Evolutionary conservation across 768 basidiomycete species (phyloP), one percentile per base, ranked within the genome.

Genomic region (Hygrocybe punicea): DNA sequence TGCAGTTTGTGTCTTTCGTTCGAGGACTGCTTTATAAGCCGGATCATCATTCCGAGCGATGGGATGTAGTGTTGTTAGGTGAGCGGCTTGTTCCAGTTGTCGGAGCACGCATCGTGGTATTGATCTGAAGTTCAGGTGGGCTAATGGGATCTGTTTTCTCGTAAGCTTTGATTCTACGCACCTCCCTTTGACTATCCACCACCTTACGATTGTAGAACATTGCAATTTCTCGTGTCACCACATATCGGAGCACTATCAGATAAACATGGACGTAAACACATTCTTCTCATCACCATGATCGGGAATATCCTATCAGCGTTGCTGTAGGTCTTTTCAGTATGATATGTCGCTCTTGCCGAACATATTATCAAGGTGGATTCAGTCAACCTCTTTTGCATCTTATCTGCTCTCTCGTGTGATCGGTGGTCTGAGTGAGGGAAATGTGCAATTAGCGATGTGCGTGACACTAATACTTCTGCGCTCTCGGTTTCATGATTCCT

Each of bases 21-120:
- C 83, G 93, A 59, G 77, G 84, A 10, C 58, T 85, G 50, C 76
- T 94, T 45, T 87, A 86, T 69, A 79, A 80, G 36, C 76, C 84
- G 34, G 69, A 75, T 33, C 63, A 66, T 34, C 85, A 89, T 55
- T 84, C 87, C 21, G 79, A 85, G 66, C 83, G 83, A 80, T 97
- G 95, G 93, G 96, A 99, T 66, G 76, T 98, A 14, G 93, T 98
- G 14, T 80, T 98, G 23, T 79, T 99, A n/a, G 94, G 94, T 78
- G 63, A 56, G 77, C 63, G n/a, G 37, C 29, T 40, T 52, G 24
- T n/a, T n/a, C n/a, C n/a, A n/a, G n/a, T 9, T 16, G 23, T 21
- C 19, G 47, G 47, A 37, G 35, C 39, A 23, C 17, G 23, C 36
- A 16, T 47, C 42, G 16, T 13, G 24, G 46, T 35, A 45, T 25